Evolutionary conservation across 2,329 filamentous ascomycete genomes (phyloP).

Genomic region (Calonectria pteridis): DNA sequence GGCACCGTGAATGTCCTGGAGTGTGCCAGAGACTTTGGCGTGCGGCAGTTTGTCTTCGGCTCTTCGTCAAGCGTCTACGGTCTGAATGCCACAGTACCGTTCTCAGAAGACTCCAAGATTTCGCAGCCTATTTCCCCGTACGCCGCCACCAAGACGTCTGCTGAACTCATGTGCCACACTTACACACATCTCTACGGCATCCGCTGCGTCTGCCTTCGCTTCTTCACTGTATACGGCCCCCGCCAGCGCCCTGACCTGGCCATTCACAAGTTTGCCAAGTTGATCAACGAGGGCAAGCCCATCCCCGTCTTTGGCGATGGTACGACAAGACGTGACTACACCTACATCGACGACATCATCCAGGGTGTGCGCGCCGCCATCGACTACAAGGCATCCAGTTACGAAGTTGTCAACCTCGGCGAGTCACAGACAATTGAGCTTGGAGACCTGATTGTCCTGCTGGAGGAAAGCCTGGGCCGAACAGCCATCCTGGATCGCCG

Average conservation of each 20-base stretch:
- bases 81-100: constrained; percentile 36
- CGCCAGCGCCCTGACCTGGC: constrained; percentile 42
- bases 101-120: constrained; percentile 33
- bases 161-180: constrained; percentile 40
- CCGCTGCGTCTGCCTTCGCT: constrained; percentile 40
- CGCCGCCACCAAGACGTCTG: constrained; percentile 34
- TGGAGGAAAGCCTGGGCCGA: constrained; percentile 36
- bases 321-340: constrained; percentile 41
- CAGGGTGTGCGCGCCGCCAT: constrained; percentile 39
- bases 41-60: constrained; percentile 39
- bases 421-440: constrained; percentile 40
- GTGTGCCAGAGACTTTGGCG: constrained; percentile 37
- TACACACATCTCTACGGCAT: constrained; percentile 41
- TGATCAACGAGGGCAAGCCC: constrained; percentile 38
- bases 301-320: constrained; percentile 43
- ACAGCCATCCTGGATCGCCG: constrained; percentile 35
- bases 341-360: constrained; percentile 42
- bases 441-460: constrained; percentile 30
- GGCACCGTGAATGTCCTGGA: constrained; percentile 42
- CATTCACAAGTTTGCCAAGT: constrained; percentile 40
- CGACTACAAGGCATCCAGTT: constrained; percentile 31
- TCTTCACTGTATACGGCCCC: constrained; percentile 44
- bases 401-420: constrained; percentile 42
- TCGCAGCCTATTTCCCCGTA: constrained; percentile 41
- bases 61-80: constrained; percentile 43